Base-by-base conservation (phyloP, 1,284 basidiomycete genomes). In the Exsudoporus floridanus region DNA sequence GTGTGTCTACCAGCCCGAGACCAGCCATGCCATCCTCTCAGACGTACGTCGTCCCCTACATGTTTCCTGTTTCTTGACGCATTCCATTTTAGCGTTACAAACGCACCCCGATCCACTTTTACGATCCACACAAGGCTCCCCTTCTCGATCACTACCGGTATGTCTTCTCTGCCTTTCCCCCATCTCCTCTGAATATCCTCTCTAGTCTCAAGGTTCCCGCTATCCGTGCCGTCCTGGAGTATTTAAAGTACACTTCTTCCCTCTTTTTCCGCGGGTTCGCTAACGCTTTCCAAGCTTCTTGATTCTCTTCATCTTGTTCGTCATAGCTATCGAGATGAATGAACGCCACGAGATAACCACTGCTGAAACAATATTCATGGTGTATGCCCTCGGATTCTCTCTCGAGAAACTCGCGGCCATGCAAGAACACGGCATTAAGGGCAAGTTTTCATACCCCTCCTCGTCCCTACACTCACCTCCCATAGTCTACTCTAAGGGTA, bases 401-500 rank as follows among this genome's bases (percentile, higher is more conserved):
- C 75, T 98, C 5, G 94, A 98, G 69, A 96, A 95, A 67, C 75
- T 94, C 13, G 94, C 94, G 9, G 88, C 93, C 4, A 91, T 96
- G 83, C 90, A 96, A 66, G 94, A 97, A 68, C 94, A 94, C 65
- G 94, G 94, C 1, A 82, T 96, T 48, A 85, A 82, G 80, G 87
- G 90, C 82, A 57, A 7, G 64, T 50, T 9, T 31, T 52, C 13
- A 27, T 13, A 7, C 4, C 4, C 10, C 8, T 9, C 9, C 19
- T 31, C 41, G 54, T 53, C 53, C 31, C 36, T 37, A 33, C 27
- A 27, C 58, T 74, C 65, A 74, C 18, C 59, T 64, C 49, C 64
- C 9, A 12, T 41, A 89, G 88, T 91, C 12, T 91, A 85, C 68
- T 88, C 88, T 70, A 90, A 86, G 62, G 88, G 88, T 28, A 91